Evolutionary conservation across 768 basidiomycete species (phyloP).

Genomic region (Gymnopilus junonius): DNA sequence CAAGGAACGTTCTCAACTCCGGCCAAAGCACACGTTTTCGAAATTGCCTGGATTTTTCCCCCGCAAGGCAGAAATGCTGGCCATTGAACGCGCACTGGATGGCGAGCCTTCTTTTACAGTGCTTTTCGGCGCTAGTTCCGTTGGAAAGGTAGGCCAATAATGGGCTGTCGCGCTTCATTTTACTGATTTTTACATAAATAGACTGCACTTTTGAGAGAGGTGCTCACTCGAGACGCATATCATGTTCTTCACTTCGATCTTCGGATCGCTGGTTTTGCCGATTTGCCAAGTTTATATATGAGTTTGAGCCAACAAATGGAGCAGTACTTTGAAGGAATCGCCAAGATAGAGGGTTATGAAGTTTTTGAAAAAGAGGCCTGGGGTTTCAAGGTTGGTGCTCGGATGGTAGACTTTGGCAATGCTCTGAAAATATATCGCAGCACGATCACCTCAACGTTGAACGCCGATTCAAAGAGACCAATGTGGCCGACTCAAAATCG

Average conservation of each 20-base stretch:
- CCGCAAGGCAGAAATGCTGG: constrained; percentile 66
- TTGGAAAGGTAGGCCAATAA: constrained; percentile 64
- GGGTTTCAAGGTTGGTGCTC: constrained; percentile 71
- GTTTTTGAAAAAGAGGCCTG: constrained; percentile 77
- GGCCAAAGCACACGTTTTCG: constrained; percentile 78
- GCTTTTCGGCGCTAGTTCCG: constrained; percentile 79
- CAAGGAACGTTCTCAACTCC: constrained; percentile 65
- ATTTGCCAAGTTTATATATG: constrained; percentile 75
- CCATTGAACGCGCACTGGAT: constrained; percentile 67
- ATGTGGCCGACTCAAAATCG: constrained; percentile 43
- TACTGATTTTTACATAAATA: constrained; percentile 27
- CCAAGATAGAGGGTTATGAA: constrained; percentile 64
- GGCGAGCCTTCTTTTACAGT: constrained; percentile 81
- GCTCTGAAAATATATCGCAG: constrained; percentile 37
- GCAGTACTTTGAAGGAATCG: constrained; percentile 73
- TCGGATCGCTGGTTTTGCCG: constrained; percentile 83
- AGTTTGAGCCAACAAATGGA: constrained; percentile 84
- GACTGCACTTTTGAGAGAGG: constrained; percentile 81
- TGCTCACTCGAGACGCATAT: constrained; percentile 68
- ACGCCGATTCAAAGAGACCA: constrained; percentile 55
- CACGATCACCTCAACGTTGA: constrained; percentile 80
- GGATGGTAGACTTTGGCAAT: background rate
- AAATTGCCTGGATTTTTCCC: constrained; percentile 76
- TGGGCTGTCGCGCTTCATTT: background rate
- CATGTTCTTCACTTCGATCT: constrained; percentile 87